These are phyloP conservation scores for Porcisia deanei DNA, from an alignment of 208 protist species.

Conservation along the genomic window DNA sequence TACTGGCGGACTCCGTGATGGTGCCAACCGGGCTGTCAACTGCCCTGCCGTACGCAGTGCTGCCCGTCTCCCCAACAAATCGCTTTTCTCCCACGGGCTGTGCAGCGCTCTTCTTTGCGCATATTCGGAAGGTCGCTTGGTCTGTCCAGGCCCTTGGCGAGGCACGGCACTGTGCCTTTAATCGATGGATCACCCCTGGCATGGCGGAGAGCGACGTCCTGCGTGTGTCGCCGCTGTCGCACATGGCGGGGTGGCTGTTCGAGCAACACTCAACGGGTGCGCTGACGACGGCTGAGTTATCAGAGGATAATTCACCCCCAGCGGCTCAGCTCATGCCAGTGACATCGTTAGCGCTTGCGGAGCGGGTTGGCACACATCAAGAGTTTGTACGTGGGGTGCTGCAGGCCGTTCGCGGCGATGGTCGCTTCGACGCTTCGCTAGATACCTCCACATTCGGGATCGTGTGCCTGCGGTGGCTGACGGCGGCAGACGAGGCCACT, in stretches of 20 bases:
- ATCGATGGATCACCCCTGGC: constrained; percentile 16
- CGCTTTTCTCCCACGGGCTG: not conserved
- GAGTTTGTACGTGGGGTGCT: constrained; percentile 22
- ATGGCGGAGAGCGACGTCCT: constrained; percentile 22
- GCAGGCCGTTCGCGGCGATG: constrained; percentile 51
- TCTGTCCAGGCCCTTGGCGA: constrained; percentile 29
- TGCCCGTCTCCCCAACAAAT: not conserved
- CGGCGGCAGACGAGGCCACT: constrained; percentile 60
- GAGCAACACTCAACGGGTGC: not conserved
- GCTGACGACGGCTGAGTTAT: not conserved
- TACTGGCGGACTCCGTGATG: constrained; percentile 22
- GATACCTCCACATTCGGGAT: constrained; percentile 49
- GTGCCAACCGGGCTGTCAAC: constrained; percentile 11
- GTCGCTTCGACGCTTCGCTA: constrained; percentile 67
- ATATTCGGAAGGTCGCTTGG: constrained; percentile 39
- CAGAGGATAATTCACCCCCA: not conserved
- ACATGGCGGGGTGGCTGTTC: constrained; percentile 13
- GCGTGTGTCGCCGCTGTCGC: constrained; percentile 20
- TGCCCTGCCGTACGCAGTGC: constrained; percentile 14
- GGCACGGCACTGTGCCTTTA: constrained; percentile 25
- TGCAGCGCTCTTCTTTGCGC: constrained; percentile 30
- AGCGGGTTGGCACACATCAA: constrained; percentile 18
- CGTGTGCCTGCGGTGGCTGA: constrained; percentile 65
- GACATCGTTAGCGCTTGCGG: not conserved
- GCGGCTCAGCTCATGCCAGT: not conserved